Percentiles rank a stretch among this genome's conserved stretches.
These are phyloP conservation scores for Psilocybe cubensis DNA, from an alignment of 768 basidiomycete genomes.

Conservation along the genomic window DNA sequence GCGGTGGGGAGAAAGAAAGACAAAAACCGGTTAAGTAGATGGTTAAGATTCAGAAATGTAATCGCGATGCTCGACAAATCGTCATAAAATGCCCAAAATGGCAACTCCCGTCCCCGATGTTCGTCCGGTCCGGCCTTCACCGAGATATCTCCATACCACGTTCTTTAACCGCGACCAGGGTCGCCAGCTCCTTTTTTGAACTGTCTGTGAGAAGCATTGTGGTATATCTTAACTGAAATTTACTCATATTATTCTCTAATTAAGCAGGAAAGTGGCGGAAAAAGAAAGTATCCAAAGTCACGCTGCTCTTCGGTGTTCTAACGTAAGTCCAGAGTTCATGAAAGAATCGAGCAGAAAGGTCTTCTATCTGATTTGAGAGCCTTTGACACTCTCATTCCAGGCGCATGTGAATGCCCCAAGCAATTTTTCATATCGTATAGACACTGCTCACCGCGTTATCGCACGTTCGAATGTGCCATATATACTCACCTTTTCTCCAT, in stretches of 20 bases:
- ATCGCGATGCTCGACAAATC: conserved; percentile 30
- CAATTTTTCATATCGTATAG: background rate
- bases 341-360: background rate
- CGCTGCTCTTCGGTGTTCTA: background rate
- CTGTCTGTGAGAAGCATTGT: background rate
- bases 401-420: background rate
- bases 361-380: conserved; percentile 1
- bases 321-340: background rate
- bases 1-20: conserved; percentile 8
- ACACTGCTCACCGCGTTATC: background rate
- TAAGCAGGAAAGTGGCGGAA: no score
- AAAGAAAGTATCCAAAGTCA: no score
- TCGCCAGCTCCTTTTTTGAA: background rate
- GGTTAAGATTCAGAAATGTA: conserved; percentile 11
- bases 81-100: conserved; percentile 23
- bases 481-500: background rate
- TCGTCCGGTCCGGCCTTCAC: conserved; percentile 23
- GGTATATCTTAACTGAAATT: background rate
- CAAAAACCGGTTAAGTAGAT: conserved; percentile 10
- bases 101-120: conserved; percentile 23
- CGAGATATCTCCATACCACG: conserved; percentile 22
- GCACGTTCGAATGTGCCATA: background rate
- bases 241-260: background rate
- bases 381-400: background rate
- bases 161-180: background rate